Percentiles rank a stretch among this genome's conserved stretches.
These are phyloP conservation scores for Grigorovia humatica DNA, from an alignment of 805 yeast genomes.

Conservation along the genomic window DNA sequence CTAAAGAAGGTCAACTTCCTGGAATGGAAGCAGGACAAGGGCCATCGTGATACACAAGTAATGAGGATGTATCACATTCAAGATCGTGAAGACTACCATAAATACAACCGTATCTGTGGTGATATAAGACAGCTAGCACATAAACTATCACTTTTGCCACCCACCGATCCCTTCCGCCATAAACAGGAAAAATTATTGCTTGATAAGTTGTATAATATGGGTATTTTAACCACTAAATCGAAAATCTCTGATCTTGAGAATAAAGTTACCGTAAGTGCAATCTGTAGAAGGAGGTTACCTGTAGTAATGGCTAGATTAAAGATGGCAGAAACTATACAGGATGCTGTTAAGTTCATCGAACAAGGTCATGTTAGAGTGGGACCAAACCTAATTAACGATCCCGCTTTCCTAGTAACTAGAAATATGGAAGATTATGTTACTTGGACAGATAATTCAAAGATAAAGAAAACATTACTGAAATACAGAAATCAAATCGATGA, in stretches of 20 bases:
- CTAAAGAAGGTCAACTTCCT: slow-evolving; percentile 92
- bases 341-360: slow-evolving; percentile 85
- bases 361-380: slow-evolving; percentile 98
- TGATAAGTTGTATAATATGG: slow-evolving; percentile 84
- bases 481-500: slow-evolving; percentile 69
- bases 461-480: slow-evolving; percentile 77
- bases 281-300: slow-evolving; percentile 86
- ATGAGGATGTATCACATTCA: slow-evolving; percentile 92
- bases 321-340: slow-evolving; percentile 83
- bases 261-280: slow-evolving; percentile 81
- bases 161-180: slow-evolving; percentile 76
- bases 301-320: slow-evolving; percentile 89
- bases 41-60: slow-evolving; percentile 92
- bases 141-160: slow-evolving; percentile 71
- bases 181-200: slow-evolving; percentile 82
- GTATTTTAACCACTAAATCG: slow-evolving; percentile 75
- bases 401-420: slow-evolving; percentile 87
- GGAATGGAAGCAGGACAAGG: slow-evolving; percentile 94
- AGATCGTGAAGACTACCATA: slow-evolving; percentile 90
- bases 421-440: slow-evolving; percentile 93
- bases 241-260: slow-evolving; percentile 89
- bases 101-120: slow-evolving; percentile 89
- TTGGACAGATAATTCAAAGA: slow-evolving; percentile 96
- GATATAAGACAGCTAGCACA: slow-evolving; percentile 80
- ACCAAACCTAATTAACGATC: slow-evolving; percentile 89